Percentiles rank a stretch among this genome's conserved stretches.
Conservation (phyloP, 78 protist genomes). For the Isochrysis galbana region DNA sequence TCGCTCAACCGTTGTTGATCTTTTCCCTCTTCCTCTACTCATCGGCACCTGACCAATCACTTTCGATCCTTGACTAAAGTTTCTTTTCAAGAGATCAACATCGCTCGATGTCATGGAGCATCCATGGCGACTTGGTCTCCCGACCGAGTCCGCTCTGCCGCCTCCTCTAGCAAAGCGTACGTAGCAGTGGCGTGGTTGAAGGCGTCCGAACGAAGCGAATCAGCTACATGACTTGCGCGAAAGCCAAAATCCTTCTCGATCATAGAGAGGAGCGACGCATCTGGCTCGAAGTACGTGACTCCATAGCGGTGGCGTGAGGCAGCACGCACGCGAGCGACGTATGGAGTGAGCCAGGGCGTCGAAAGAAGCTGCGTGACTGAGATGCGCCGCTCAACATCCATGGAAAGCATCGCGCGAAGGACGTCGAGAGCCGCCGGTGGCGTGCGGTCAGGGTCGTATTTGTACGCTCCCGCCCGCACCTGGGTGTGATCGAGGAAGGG, state of each 20-base stretch:
- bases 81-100: too few species aligned
- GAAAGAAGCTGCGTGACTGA: background rate
- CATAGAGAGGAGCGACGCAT: background rate
- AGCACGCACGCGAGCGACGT: background rate
- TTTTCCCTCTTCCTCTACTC: too few species aligned
- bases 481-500: background rate
- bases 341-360: background rate
- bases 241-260: background rate
- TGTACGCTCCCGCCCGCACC: background rate
- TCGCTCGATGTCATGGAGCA: too few species aligned
- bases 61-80: too few species aligned
- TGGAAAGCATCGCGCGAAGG: background rate
- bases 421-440: background rate
- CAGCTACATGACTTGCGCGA: too few species aligned
- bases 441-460: too few species aligned
- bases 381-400: background rate
- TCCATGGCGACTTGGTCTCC: too few species aligned
- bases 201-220: background rate
- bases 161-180: background rate
- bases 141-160: too few species aligned
- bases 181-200: background rate
- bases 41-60: too few species aligned
- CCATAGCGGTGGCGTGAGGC: background rate
- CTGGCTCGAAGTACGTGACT: background rate
- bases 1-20: too few species aligned